These are phyloP conservation scores for Penicillium expansum DNA, from an alignment of 2,329 filamentous ascomycete species.

Conservation along the genomic window DNA sequence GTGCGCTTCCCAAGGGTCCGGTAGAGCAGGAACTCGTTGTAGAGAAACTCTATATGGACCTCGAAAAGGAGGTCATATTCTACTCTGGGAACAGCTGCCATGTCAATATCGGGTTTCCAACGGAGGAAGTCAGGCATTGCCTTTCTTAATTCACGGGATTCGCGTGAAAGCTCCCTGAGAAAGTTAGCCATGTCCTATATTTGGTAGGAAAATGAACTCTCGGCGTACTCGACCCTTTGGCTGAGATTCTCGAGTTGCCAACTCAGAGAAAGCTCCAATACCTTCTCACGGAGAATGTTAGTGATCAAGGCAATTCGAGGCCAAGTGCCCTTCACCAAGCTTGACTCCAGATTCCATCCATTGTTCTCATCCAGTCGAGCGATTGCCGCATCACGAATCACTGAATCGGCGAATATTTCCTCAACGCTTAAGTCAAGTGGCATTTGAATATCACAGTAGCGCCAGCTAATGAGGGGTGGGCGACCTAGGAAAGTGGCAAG, in stretches of 20 bases:
- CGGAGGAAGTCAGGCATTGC: constrained; percentile 21
- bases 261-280: constrained; percentile 23
- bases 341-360: constrained; percentile 12
- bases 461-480: constrained; percentile 29
- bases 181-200: not conserved
- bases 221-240: constrained; percentile 17
- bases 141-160: constrained; percentile 14
- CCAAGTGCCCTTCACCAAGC: constrained; percentile 9
- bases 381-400: constrained; percentile 8
- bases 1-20: constrained; percentile 20
- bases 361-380: constrained; percentile 5
- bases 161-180: constrained; percentile 14
- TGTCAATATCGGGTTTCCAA: constrained; percentile 14
- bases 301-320: constrained; percentile 10
- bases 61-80: constrained; percentile 14
- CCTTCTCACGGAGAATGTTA: constrained; percentile 20
- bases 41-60: constrained; percentile 23
- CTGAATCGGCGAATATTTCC: constrained; percentile 17
- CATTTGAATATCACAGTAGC: constrained; percentile 27
- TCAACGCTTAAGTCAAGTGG: constrained; percentile 32
- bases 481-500: constrained; percentile 31
- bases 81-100: not conserved
- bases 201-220: not conserved
- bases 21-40: constrained; percentile 27
- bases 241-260: constrained; percentile 17